These are phyloP conservation scores for Lycium barbarum DNA, from an alignment of 257 asterid species.

Conservation along the genomic window DNA sequence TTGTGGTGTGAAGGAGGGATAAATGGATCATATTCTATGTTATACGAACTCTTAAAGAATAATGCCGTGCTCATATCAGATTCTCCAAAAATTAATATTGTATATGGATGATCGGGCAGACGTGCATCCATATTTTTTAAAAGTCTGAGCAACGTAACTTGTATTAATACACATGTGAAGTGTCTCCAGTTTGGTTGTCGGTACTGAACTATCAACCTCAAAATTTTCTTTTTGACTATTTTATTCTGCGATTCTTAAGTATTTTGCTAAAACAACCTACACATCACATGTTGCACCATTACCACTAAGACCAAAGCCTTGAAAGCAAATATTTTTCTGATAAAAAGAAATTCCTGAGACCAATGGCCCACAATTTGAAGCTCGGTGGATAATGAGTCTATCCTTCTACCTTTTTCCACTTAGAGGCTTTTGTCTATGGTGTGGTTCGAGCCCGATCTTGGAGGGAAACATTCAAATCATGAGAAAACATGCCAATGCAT, in stretches of 20 bases:
- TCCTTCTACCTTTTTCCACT: too few relatives aligned
- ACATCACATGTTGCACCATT: not conserved
- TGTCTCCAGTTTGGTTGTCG: conserved; percentile 44
- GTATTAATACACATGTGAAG: not conserved
- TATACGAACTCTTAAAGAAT: not conserved
- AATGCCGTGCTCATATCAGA: not conserved
- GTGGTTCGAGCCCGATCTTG: not conserved
- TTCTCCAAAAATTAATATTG: not conserved
- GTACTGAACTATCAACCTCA: conserved; percentile 41
- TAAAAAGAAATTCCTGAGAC: too few relatives aligned
- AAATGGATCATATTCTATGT: not conserved
- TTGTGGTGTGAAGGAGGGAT: not conserved
- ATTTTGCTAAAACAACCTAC: not conserved
- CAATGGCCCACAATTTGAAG: too few relatives aligned
- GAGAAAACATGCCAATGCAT: not conserved
- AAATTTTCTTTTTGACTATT: not conserved
- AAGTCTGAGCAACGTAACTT: not conserved
- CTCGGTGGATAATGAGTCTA: too few relatives aligned
- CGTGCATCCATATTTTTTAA: not conserved
- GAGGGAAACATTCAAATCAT: not conserved
- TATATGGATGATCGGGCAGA: not conserved
- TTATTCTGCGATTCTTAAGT: not conserved
- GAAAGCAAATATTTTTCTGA: not conserved
- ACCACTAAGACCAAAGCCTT: not conserved
- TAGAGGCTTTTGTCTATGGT: not conserved